Evolutionary conservation across 371 early-diverging fungal genomes (phyloP).

Genomic region (Capniomyces stellatus): DNA sequence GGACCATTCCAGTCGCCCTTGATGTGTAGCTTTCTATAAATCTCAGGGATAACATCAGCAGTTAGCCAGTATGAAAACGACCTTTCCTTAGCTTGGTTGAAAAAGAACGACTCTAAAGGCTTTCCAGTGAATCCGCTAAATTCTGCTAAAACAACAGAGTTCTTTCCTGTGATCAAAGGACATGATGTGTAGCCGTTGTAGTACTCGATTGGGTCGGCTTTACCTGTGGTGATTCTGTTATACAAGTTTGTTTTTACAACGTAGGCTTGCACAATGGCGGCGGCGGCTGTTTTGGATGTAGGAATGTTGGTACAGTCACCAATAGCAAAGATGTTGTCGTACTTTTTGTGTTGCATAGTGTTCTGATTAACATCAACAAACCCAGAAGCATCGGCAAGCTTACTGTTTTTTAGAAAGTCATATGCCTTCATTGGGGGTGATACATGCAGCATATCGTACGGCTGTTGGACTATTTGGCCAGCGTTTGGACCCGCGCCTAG

Average conservation of each 20-base stretch:
- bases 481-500: slow-evolving; percentile 27
- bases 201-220: slow-evolving; percentile 22
- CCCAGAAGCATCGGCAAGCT: slow-evolving; percentile 55
- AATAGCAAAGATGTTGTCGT: slow-evolving; percentile 55
- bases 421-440: slow-evolving; percentile 73
- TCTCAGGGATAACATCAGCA: slow-evolving; percentile 51
- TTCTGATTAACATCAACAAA: slow-evolving; percentile 66
- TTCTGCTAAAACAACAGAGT: slow-evolving; percentile 69
- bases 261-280: slow-evolving; percentile 60
- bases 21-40: slow-evolving; percentile 62
- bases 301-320: slow-evolving; percentile 72
- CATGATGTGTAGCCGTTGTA: slow-evolving; percentile 79
- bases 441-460: slow-evolving; percentile 72
- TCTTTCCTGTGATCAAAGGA: slow-evolving; percentile 55
- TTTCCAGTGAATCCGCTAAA: slow-evolving; percentile 64
- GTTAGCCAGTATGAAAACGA: slow-evolving; percentile 46
- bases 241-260: slow-evolving; percentile 60
- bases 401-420: slow-evolving; percentile 50
- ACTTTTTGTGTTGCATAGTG: slow-evolving; percentile 62
- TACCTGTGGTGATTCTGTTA: slow-evolving; percentile 32
- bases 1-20: slow-evolving; percentile 70
- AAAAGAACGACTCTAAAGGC: slow-evolving; percentile 69
- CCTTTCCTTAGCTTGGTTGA: slow-evolving; percentile 57
- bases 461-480: slow-evolving; percentile 31
- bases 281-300: slow-evolving; percentile 84